Percentiles rank a stretch among this genome's conserved stretches.
Evolutionary conservation across 352 stramenopile genomes (phyloP).

Genomic region (Pythium vanterpoolii): DNA sequence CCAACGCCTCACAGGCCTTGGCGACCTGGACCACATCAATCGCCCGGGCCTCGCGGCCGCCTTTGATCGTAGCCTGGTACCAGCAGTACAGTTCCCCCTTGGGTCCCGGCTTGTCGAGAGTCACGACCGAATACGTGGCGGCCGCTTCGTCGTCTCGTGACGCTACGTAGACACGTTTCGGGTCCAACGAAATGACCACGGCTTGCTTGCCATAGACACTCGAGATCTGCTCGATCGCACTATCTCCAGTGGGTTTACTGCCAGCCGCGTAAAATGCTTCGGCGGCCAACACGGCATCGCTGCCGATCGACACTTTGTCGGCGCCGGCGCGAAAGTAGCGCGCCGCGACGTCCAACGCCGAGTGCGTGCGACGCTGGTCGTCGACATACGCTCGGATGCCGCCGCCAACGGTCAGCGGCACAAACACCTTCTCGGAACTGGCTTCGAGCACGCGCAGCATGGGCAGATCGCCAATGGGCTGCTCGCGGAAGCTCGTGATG

Average conservation of each 20-base stretch:
- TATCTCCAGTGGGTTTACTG: constrained; percentile 66
- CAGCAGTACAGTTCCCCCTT: constrained; percentile 94
- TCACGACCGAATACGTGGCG: constrained; percentile 57
- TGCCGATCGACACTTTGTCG: constrained; percentile 98
- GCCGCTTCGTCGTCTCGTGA: constrained; percentile 69
- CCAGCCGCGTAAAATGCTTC: constrained; percentile 86
- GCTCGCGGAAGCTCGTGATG: constrained; percentile 98
- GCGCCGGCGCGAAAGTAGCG: constrained; percentile 98
- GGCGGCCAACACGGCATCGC: constrained; percentile 93
- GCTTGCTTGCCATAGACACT: constrained; percentile 96
- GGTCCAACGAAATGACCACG: constrained; percentile 98
- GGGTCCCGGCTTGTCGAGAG: constrained; percentile 80
- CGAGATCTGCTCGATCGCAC: constrained; percentile 97
- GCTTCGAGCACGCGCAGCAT: constrained; percentile 96
- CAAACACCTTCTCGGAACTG: constrained; percentile 95
- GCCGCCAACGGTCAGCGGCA: constrained; percentile 97
- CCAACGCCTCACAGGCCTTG: constrained; percentile 90
- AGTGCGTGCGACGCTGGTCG: constrained; percentile 78
- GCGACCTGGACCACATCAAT: constrained; percentile 86
- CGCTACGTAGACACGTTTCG: constrained; percentile 84
- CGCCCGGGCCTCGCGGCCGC: constrained; percentile 89
- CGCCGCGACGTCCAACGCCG: constrained; percentile 93
- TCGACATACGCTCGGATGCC: constrained; percentile 97
- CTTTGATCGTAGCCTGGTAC: constrained; percentile 98
- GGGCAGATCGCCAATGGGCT: constrained; percentile 95